These are phyloP conservation scores for Sanghuangporus weigelae DNA, from an alignment of 1,284 basidiomycete species.

Conservation along the genomic window DNA sequence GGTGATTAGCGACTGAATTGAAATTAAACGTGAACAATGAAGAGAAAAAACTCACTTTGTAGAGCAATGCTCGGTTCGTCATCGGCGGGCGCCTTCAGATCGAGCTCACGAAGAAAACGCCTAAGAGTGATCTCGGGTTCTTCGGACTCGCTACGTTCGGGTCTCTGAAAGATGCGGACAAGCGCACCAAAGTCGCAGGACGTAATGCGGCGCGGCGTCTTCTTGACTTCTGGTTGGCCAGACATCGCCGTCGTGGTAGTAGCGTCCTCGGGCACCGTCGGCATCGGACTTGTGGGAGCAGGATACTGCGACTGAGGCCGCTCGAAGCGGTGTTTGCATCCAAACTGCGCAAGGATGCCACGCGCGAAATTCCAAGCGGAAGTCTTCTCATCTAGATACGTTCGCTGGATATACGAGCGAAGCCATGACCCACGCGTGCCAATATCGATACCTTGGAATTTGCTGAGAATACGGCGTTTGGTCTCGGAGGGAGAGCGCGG, in stretches of 20 bases:
- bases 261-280: neutral
- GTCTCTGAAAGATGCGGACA: conserved; percentile 1
- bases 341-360: conserved; percentile 1
- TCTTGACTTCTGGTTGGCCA: conserved; percentile 1
- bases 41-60: conserved; percentile 7
- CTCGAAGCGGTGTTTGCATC: conserved; percentile 6
- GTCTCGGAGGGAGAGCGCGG: conserved; percentile 8
- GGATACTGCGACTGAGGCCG: neutral
- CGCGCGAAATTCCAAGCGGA: neutral
- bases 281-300: neutral
- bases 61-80: conserved; percentile 10
- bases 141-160: neutral
- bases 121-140: conserved; percentile 8
- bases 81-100: neutral
- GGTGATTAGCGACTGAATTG: neutral
- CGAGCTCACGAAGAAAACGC: conserved; percentile 8
- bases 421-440: conserved; percentile 19
- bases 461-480: conserved; percentile 2
- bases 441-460: conserved; percentile 8
- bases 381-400: conserved; percentile 3
- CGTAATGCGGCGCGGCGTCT: neutral
- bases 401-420: conserved; percentile 16
- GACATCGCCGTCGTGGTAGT: neutral
- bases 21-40: neutral
- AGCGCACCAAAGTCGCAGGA: conserved; percentile 13